Evolutionary conservation across 2,329 filamentous ascomycete genomes (phyloP).

Genomic region (Sporothrix pallida): DNA sequence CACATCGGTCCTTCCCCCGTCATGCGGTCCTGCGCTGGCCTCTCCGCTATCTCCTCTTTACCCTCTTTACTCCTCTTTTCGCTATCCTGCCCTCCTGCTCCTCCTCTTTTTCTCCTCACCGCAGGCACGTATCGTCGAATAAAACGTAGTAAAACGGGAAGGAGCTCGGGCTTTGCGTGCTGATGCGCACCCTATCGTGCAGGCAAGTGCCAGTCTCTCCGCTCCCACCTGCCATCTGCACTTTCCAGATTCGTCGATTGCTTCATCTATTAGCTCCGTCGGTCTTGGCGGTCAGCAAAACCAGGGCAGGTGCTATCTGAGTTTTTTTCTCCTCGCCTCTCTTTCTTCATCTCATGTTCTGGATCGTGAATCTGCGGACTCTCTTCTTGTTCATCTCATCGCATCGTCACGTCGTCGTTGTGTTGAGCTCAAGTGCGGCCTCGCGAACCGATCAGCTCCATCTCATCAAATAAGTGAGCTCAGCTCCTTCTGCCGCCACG

Average conservation of each 20-base stretch:
- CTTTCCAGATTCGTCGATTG: slow-evolving; percentile 26
- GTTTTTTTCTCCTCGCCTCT: neutral
- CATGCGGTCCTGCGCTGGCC: too few species aligned
- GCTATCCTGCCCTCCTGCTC: neutral
- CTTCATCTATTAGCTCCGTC: slow-evolving; percentile 16
- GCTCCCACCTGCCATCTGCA: neutral
- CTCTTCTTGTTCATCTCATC: neutral
- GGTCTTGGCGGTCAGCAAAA: neutral
- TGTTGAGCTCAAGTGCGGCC: neutral
- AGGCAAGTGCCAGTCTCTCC: slow-evolving; percentile 4
- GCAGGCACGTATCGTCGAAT: neutral
- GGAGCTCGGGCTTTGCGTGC: slow-evolving; percentile 4
- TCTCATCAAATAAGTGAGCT: neutral
- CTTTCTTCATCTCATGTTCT: neutral
- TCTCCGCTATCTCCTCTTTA: neutral
- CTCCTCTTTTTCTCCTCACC: slow-evolving; percentile 5
- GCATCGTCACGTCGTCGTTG: neutral
- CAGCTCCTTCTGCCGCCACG: neutral
- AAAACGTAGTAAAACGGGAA: neutral
- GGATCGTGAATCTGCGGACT: neutral
- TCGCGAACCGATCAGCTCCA: neutral
- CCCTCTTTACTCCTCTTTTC: slow-evolving; percentile 8
- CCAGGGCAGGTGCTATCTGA: neutral
- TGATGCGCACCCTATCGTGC: neutral
- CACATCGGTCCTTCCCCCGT: slow-evolving; percentile 1